Evolutionary conservation across 352 stramenopile genomes (phyloP).

Genomic region (Phytophthora palmivora): DNA sequence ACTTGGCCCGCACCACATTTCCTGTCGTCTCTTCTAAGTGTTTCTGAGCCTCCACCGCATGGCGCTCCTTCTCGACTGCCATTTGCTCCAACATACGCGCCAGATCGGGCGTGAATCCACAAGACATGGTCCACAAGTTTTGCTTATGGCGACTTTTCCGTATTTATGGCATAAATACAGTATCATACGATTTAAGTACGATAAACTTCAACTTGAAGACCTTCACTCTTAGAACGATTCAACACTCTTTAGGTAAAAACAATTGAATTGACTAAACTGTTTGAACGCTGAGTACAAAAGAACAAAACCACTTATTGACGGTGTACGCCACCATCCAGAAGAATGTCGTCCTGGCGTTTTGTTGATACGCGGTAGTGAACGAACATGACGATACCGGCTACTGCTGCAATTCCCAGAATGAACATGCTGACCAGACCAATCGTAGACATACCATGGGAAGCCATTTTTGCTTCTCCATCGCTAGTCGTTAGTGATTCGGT

Average conservation of each 20-base stretch:
- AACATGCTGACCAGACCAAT: conserved; percentile 58
- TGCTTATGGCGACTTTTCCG: too few species aligned
- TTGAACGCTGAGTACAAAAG: not conserved
- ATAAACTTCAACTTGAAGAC: conserved; percentile 11
- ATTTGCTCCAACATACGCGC: conserved; percentile 73
- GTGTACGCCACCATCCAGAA: conserved; percentile 52
- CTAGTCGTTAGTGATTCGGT: conserved; percentile 23
- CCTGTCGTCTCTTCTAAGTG: conserved; percentile 44
- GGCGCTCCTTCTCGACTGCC: conserved; percentile 64
- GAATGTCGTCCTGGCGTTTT: conserved; percentile 64
- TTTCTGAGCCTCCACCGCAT: conserved; percentile 43
- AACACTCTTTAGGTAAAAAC: conserved; percentile 8
- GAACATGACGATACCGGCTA: conserved; percentile 59
- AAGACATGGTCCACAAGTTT: conserved; percentile 79
- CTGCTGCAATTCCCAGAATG: conserved; percentile 52
- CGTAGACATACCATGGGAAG: conserved; percentile 41
- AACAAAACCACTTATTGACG: conserved; percentile 6
- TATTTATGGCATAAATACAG: too few species aligned
- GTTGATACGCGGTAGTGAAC: conserved; percentile 70
- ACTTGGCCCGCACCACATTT: conserved; percentile 49
- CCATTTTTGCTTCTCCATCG: conserved; percentile 5
- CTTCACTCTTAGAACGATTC: not conserved
- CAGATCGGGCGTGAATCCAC: conserved; percentile 70
- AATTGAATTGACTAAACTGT: conserved; percentile 21
- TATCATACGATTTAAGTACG: conserved; percentile 13